Conservation (phyloP, 1,139 yeast species). For the Taphrina confusa region DNA sequence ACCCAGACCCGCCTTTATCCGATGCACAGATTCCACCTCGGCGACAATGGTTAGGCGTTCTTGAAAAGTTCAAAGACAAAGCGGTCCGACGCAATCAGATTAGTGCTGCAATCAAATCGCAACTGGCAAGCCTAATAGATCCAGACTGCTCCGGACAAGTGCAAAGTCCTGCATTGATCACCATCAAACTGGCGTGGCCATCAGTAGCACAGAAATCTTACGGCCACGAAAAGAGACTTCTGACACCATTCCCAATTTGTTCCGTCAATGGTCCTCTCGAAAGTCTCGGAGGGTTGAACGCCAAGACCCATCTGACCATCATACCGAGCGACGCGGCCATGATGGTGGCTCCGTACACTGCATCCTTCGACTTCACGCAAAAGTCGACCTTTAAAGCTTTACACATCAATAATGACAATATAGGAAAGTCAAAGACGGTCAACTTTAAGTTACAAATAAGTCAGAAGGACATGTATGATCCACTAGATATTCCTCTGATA, state of each 20-base stretch:
- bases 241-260: conserved; percentile 34
- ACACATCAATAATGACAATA: conserved; percentile 29
- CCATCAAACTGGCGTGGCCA: conserved; percentile 13
- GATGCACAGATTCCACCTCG: conserved; percentile 12
- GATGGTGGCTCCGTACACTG: conserved; percentile 8
- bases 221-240: conserved; percentile 35
- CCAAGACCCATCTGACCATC: conserved; percentile 27
- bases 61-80: not conserved
- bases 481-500: conserved; percentile 16
- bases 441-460: conserved; percentile 16
- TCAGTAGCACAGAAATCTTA: conserved; percentile 36
- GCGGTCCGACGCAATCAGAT: not conserved
- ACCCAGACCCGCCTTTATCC: not conserved
- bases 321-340: conserved; percentile 11
- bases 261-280: conserved; percentile 4
- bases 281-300: not conserved
- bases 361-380: not conserved
- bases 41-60: conserved; percentile 20
- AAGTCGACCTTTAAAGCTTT: conserved; percentile 20
- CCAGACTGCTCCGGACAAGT: not conserved
- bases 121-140: not conserved
- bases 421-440: conserved; percentile 31
- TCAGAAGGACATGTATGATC: conserved; percentile 7
- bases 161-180: not conserved
- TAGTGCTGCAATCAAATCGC: conserved; percentile 5